Base-by-base conservation (phyloP, 2,329 filamentous ascomycete genomes). In the Berkeleyomyces rouxiae region DNA sequence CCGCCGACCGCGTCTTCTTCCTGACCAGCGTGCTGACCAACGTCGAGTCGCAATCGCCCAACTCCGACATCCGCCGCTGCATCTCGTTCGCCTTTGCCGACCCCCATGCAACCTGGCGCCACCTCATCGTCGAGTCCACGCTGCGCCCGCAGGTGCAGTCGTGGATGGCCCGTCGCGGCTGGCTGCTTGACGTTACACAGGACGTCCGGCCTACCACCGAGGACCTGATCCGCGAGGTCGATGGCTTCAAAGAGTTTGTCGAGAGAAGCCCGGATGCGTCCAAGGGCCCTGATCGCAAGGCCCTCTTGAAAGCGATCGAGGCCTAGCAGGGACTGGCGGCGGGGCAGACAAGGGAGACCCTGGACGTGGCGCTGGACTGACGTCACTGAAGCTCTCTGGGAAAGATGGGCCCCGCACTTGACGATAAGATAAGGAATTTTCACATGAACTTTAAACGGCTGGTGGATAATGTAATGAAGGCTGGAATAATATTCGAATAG, bases 21-120 rank as follows among this genome's bases (percentile, higher is more conserved):
- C 81, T 96, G 70, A 90, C 87, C 63, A 96, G 91, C 2, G 87
- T 90, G 4, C 78, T 96, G 68, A 95, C 88, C 74, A 95, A 96
- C 74, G 95, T 96, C 69, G 92, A 96, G 66, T 59, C 53, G 6
- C 63, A 64, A 31, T 57, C 59, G 0, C 51, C 63, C 4, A 37
- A 42, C 9, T 37, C 59, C 5, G 63, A 59, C 33, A 64, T 64
- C 16, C 63, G 59, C 16, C 63, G 53, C 36, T 64, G 63, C 59
- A 16, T 64, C n/a, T 61, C 59, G n/a, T 64, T 64, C 51, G 59
- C 59, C 33, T 61, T 64, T 59, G 42, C 44, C 4, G 63, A 64
- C 53, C 51, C 53, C 6, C 23, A 49, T 2, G 37, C 63, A 1
- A 37, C 61, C 4, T 64, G 63, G 59, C 49, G 59, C 4, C 59